A percentile compares a stretch with the other conserved stretches of the same genome.
phyloP scores from a whole-genome alignment of 1,284 basidiomycete genomes.

The Pseudozyma sp. region DNA sequence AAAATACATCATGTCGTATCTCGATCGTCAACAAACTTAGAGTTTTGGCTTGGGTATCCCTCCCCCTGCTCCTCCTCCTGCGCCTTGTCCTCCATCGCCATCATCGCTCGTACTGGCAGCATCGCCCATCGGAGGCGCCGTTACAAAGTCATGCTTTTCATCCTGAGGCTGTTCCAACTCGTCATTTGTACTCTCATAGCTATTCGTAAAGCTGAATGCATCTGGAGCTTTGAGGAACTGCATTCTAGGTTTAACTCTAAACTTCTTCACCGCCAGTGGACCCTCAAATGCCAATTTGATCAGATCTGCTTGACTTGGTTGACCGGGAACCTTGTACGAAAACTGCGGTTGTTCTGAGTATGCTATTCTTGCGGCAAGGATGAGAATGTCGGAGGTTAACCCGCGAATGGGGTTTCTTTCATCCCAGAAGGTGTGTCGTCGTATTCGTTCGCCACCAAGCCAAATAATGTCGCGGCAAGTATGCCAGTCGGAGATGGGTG shows the following conservation, averaged over 20 bases:
- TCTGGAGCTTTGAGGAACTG: conserved; percentile 43
- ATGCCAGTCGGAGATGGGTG: conserved; percentile 64
- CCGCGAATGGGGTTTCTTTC: conserved; percentile 62
- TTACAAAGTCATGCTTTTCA: conserved; percentile 26
- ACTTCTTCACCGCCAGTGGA: conserved; percentile 49
- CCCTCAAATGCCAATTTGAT: conserved; percentile 59
- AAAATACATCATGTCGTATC: conserved; percentile 1
- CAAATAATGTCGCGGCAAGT: conserved; percentile 61
- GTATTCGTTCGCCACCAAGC: conserved; percentile 49
- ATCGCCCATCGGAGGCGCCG: conserved; percentile 19
- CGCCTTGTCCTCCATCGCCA: background rate
- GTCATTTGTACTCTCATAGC: conserved; percentile 23
- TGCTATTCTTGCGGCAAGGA: conserved; percentile 57
- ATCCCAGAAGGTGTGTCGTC: conserved; percentile 66
- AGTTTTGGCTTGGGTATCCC: conserved; percentile 28
- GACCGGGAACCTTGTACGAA: conserved; percentile 19
- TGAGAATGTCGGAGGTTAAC: conserved; percentile 62
- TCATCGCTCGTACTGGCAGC: background rate
- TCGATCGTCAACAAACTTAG: conserved; percentile 1
- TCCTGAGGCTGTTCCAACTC: conserved; percentile 46
- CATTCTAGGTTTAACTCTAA: conserved; percentile 63
- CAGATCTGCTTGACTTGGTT: conserved; percentile 52
- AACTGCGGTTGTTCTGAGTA: conserved; percentile 45
- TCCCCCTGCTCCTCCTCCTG: background rate
- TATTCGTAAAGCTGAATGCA: conserved; percentile 22